Percentiles rank a stretch among this genome's conserved stretches.
Conservation (phyloP, 1,284 basidiomycete genomes). For the Amylostereum areolatum region DNA sequence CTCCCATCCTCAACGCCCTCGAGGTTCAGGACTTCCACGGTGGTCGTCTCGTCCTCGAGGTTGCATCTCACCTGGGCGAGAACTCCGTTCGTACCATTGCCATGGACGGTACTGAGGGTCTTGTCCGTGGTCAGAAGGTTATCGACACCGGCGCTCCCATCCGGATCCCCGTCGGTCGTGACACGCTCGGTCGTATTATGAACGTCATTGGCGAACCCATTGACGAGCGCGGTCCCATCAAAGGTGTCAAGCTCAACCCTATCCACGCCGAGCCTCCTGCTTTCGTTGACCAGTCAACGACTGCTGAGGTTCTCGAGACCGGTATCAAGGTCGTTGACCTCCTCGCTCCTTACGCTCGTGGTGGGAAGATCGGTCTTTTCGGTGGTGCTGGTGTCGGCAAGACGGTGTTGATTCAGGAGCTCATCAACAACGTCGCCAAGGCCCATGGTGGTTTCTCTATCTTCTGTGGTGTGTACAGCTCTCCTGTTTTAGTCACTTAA, state of each 20-base stretch:
- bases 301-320: conserved; percentile 97
- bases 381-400: conserved; percentile 99
- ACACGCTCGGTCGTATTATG: conserved; percentile 97
- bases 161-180: conserved; percentile 91
- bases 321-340: conserved; percentile 99
- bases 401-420: conserved; percentile 97
- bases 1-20: conserved; percentile 96
- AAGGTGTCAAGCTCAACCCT: conserved; percentile 84
- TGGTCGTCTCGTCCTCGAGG: conserved; percentile 93
- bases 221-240: conserved; percentile 98
- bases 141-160: conserved; percentile 96
- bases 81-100: conserved; percentile 98
- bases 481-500: not conserved
- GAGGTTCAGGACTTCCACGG: conserved; percentile 93
- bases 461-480: conserved; percentile 73
- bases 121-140: conserved; percentile 97
- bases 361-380: conserved; percentile 99
- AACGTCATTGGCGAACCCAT: conserved; percentile 99
- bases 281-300: conserved; percentile 98
- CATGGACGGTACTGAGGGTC: conserved; percentile 99
- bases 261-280: conserved; percentile 96
- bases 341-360: conserved; percentile 98
- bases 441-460: conserved; percentile 99
- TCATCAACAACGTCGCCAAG: conserved; percentile 99
- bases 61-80: conserved; percentile 96